Evolutionary conservation across 768 basidiomycete genomes (phyloP).

Genomic region (Cyclocybe aegerita): DNA sequence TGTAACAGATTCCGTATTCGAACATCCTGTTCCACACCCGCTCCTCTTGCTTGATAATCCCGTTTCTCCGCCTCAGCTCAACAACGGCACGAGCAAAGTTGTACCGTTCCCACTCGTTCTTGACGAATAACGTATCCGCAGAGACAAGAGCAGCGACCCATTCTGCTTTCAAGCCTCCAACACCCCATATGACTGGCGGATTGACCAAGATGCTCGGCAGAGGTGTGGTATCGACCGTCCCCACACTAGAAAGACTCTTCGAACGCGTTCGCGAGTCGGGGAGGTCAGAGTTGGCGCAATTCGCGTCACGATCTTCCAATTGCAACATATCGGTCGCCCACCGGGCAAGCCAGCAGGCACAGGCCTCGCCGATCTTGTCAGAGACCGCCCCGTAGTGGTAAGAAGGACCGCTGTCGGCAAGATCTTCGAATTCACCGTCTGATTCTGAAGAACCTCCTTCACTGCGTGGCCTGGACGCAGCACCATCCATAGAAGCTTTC

Average conservation of each 20-base stretch:
- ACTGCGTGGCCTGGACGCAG: not conserved
- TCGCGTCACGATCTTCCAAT: slow-evolving; percentile 40
- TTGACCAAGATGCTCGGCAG: not conserved
- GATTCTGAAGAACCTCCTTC: slow-evolving; percentile 11
- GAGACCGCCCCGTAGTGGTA: slow-evolving; percentile 87
- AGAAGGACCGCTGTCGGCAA: slow-evolving; percentile 27
- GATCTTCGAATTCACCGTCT: slow-evolving; percentile 16
- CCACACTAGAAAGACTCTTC: slow-evolving; percentile 17
- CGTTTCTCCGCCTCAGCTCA: slow-evolving; percentile 64
- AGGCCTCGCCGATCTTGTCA: slow-evolving; percentile 90
- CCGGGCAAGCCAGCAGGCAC: slow-evolving; percentile 81
- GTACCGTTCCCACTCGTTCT: slow-evolving; percentile 78
- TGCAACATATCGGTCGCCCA: slow-evolving; percentile 84
- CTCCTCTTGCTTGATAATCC: slow-evolving; percentile 64
- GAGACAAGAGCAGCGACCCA: slow-evolving; percentile 78
- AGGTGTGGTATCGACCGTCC: not conserved
- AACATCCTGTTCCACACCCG: slow-evolving; percentile 70
- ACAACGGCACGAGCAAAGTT: slow-evolving; percentile 72
- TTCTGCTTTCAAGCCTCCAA: slow-evolving; percentile 65
- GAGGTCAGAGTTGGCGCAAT: not conserved
- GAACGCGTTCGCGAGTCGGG: slow-evolving; percentile 7
- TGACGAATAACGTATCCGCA: slow-evolving; percentile 79
- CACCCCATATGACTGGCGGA: slow-evolving; percentile 65
- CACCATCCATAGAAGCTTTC: slow-evolving; percentile 5
- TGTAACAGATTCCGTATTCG: slow-evolving; percentile 75